Percentiles rank a stretch among this genome's conserved stretches.
phyloP scores from a whole-genome alignment of 768 basidiomycete genomes.

The Boletales sp. region DNA sequence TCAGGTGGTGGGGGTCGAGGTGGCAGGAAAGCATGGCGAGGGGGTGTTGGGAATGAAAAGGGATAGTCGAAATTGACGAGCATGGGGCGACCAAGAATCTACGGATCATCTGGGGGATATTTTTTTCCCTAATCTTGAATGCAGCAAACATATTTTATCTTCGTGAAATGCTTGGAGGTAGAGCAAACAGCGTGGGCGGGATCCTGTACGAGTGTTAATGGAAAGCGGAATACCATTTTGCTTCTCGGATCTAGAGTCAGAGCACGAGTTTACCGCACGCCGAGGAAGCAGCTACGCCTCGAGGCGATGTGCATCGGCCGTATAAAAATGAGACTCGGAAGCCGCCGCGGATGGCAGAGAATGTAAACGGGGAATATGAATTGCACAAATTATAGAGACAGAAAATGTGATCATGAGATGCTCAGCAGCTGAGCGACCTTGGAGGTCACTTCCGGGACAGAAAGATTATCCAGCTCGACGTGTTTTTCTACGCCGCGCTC shows the following conservation, averaged over 20 bases:
- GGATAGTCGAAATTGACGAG: not conserved
- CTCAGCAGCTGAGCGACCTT: slow-evolving; percentile 63
- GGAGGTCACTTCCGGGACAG: slow-evolving; percentile 65
- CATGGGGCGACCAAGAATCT: not conserved
- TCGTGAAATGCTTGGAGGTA: not conserved
- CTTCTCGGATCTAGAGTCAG: slow-evolving; percentile 4
- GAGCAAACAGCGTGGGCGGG: not conserved
- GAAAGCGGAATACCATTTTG: slow-evolving; percentile 1
- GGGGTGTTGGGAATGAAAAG: slow-evolving; percentile 29
- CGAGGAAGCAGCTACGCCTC: slow-evolving; percentile 13
- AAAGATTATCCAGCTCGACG: slow-evolving; percentile 75
- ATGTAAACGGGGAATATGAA: not conserved
- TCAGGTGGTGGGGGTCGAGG: slow-evolving; percentile 37
- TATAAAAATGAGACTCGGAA: not conserved
- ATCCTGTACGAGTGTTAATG: not conserved
- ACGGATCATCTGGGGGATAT: not conserved
- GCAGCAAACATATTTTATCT: not conserved
- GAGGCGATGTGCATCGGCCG: slow-evolving; percentile 12
- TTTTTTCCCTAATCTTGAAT: not conserved
- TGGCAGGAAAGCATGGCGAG: slow-evolving; percentile 43
- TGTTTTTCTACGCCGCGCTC: slow-evolving; percentile 81
- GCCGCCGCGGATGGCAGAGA: not conserved
- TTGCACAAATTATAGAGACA: slow-evolving; percentile 3
- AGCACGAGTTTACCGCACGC: slow-evolving; percentile 20
- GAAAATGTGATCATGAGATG: slow-evolving; percentile 18